A percentile compares a stretch with the other conserved stretches of the same genome.
phyloP scores from a whole-genome alignment of 1,139 yeast genomes.

The Debaryomyces nepalensis region DNA sequence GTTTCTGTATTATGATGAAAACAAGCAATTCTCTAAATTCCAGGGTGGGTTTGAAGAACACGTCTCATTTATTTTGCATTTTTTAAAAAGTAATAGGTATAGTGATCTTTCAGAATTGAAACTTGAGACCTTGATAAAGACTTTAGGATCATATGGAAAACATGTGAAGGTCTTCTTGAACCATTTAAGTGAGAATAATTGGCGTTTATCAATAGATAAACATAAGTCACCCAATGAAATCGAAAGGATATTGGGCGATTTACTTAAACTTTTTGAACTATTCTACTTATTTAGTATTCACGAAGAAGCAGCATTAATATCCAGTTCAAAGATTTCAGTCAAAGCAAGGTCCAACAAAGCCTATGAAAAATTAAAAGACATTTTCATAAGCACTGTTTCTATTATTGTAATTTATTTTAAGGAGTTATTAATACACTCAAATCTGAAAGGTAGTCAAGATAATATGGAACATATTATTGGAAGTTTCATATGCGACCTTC shows the following conservation, averaged over 20 bases:
- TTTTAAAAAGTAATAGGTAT: conserved; percentile 22
- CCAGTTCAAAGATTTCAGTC: conserved; percentile 37
- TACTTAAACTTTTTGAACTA: conserved; percentile 41
- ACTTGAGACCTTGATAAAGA: conserved; percentile 27
- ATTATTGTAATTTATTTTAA: conserved; percentile 42
- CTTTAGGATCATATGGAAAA: conserved; percentile 40
- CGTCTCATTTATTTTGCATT: conserved; percentile 32
- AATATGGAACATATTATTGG: conserved; percentile 25
- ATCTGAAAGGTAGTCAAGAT: conserved; percentile 5
- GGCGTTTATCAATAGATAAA: conserved; percentile 25
- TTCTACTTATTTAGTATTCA: conserved; percentile 51
- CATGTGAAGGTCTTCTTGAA: conserved; percentile 29
- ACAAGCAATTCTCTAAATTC: conserved; percentile 43
- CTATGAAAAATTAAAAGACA: conserved; percentile 54
- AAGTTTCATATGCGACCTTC: conserved; percentile 62
- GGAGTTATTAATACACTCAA: conserved; percentile 12
- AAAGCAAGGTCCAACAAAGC: conserved; percentile 34
- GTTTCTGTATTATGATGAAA: conserved; percentile 59
- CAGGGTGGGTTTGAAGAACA: conserved; percentile 62
- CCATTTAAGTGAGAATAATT: conserved; percentile 23
- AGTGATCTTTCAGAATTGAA: conserved; percentile 19
- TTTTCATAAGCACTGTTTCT: conserved; percentile 49
- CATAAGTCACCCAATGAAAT: neutral
- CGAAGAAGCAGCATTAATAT: conserved; percentile 53
- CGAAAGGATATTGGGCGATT: conserved; percentile 17